Evolutionary conservation across 345 rosid genomes (phyloP).

Genomic region (Reutealis trisperma): DNA sequence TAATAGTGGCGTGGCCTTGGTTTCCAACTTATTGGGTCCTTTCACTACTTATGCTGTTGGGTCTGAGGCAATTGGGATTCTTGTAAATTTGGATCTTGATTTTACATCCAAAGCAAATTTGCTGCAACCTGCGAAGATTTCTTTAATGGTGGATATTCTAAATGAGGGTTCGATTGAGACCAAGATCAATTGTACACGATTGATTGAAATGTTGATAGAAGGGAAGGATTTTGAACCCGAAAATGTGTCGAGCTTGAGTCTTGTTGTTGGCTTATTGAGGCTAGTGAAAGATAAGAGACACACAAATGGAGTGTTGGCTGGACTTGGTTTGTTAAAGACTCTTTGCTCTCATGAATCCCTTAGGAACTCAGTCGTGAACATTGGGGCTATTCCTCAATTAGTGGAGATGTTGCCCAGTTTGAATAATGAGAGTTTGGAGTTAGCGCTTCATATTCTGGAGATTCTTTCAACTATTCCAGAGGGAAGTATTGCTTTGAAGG

Average conservation of each 20-base stretch:
- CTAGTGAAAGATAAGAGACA: slow-evolving; percentile 35
- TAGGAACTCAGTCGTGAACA: slow-evolving; percentile 26
- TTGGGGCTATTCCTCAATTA: slow-evolving; percentile 31
- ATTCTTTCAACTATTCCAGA: slow-evolving; percentile 26
- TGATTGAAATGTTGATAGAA: slow-evolving; percentile 55
- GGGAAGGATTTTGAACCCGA: slow-evolving; percentile 47
- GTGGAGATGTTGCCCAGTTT: slow-evolving; percentile 32
- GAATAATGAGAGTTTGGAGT: slow-evolving; percentile 29
- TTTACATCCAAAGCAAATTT: too few relatives aligned
- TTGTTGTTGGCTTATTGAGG: slow-evolving; percentile 37
- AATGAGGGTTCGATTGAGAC: slow-evolving; percentile 69
- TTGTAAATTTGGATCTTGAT: too few relatives aligned
- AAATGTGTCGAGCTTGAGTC: slow-evolving; percentile 31
- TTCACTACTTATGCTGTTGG: too few relatives aligned
- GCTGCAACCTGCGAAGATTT: too few relatives aligned
- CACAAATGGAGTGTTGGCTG: slow-evolving; percentile 24
- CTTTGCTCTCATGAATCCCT: slow-evolving; percentile 30
- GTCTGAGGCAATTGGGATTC: too few relatives aligned
- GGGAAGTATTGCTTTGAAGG: slow-evolving; percentile 34
- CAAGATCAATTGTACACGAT: slow-evolving; percentile 55
- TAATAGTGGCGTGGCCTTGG: too few relatives aligned
- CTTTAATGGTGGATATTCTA: slow-evolving; percentile 59
- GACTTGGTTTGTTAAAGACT: slow-evolving; percentile 27
- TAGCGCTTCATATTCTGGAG: slow-evolving; percentile 29
- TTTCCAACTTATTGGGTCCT: too few relatives aligned